Base-by-base conservation (phyloP, 176 grass and related monocot genomes). In the Oryza australiensis region DNA sequence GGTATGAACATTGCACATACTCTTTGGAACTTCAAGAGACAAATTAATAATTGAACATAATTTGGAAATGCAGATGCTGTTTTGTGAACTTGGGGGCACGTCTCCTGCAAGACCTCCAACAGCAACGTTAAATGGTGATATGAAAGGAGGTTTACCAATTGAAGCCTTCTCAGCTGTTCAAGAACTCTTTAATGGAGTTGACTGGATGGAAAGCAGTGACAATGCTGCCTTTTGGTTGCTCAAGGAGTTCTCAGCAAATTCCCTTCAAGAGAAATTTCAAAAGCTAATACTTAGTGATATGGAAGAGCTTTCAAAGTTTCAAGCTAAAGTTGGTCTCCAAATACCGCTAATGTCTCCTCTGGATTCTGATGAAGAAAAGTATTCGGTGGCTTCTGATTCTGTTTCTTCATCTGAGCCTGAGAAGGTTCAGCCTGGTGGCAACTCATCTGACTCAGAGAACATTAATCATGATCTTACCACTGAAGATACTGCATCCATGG, bases 101-200 rank as follows among this genome's bases (percentile, higher is more conserved):
- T 89, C 88, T 88, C 90, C 88, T 80, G 75, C 86, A 78, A 98
- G 92, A 86, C 86, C 84, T 76, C 95, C 95, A 84, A 92, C 91
- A 86, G 79, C 72, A 73, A 86, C 77, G 45, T 84, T 98, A 72
- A 95, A 93, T 13, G 92, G 92, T 74, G 95, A 98, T 59, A 75
- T 93, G 78, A 98, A 98, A 84, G 92, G 95, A 49, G 95, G 95
- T 79, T 82, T 98, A 79, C 95, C 95, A 70, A 93, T 98, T 26
- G 95, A 98, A 86, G 95, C 95, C 76, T 98, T 98, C 90, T 92
- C 88, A 69, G 92, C 88, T 84, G 90, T 98, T 83, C 92, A 98
- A 89, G 95, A 98, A 87, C 95, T 98, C 74, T 98, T 98, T 68
- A 95, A 82, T 77, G 92, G 82, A 42, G 89, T 93, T 87, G 92